These are phyloP conservation scores for Aphanomyces euteiches DNA, from an alignment of 352 stramenopile genomes.

Conservation along the genomic window DNA sequence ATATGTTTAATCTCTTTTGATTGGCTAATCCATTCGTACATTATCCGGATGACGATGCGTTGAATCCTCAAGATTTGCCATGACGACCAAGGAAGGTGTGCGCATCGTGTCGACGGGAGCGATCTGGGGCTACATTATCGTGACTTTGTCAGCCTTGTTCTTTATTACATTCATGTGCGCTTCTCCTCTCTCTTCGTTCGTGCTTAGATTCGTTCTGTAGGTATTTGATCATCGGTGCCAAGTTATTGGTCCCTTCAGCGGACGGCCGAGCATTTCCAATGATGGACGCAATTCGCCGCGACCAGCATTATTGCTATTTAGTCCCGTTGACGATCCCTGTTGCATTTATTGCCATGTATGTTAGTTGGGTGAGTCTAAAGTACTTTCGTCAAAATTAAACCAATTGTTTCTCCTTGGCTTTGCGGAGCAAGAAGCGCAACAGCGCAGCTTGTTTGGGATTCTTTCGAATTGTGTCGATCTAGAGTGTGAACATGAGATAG, in stretches of 20 bases:
- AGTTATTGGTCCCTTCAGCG: slow-evolving; percentile 42
- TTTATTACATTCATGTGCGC: slow-evolving; percentile 67
- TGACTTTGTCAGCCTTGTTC: slow-evolving; percentile 42
- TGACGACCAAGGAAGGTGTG: slow-evolving; percentile 19
- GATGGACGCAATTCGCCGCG: slow-evolving; percentile 47
- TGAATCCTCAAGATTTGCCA: no score
- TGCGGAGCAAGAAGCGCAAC: slow-evolving; percentile 52
- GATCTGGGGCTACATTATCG: slow-evolving; percentile 77
- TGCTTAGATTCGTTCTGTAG: slow-evolving; percentile 15
- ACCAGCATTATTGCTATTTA: slow-evolving; percentile 80
- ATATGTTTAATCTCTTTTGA: no score
- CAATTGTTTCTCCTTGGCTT: slow-evolving; percentile 51
- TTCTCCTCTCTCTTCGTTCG: not conserved
- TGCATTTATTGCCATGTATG: slow-evolving; percentile 70
- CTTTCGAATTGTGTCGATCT: slow-evolving; percentile 45
- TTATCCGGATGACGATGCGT: slow-evolving; percentile 4
- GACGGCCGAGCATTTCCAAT: slow-evolving; percentile 21
- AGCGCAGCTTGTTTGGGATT: slow-evolving; percentile 70
- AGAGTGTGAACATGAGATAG: slow-evolving; percentile 25
- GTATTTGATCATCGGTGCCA: slow-evolving; percentile 75
- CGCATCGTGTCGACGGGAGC: slow-evolving; percentile 66
- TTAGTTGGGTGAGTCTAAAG: slow-evolving; percentile 83
- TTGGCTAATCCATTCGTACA: no score
- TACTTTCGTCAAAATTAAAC: slow-evolving; percentile 79
- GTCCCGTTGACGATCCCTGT: slow-evolving; percentile 73